phyloP scores from a whole-genome alignment of 1,284 basidiomycete genomes.

The Coriolopsis trogii region DNA sequence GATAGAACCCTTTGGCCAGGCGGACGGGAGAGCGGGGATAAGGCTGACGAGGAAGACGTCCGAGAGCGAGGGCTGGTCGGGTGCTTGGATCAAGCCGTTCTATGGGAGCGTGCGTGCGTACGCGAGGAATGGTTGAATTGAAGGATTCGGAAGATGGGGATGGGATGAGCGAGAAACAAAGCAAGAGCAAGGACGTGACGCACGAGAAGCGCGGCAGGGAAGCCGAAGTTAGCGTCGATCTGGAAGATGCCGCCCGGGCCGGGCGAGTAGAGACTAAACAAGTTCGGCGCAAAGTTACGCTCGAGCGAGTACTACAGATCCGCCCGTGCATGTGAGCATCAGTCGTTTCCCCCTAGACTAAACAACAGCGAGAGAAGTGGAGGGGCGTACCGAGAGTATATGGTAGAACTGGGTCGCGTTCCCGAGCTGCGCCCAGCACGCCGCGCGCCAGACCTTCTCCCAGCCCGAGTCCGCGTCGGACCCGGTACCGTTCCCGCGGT shows the following conservation, averaged over 20 bases:
- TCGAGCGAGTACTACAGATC: constrained; percentile 55
- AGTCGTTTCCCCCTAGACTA: too few species aligned
- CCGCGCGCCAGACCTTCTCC: constrained; percentile 80
- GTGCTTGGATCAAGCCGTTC: constrained; percentile 72
- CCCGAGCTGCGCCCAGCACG: constrained; percentile 72
- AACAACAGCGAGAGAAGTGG: too few species aligned
- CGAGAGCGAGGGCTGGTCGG: constrained; percentile 55
- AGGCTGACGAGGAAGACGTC: constrained; percentile 58
- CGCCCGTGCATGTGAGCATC: too few species aligned
- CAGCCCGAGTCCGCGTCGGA: constrained; percentile 75
- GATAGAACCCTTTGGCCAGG: constrained; percentile 64
- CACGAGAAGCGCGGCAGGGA: constrained; percentile 67
- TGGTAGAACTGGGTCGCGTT: constrained; percentile 65
- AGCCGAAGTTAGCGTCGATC: constrained; percentile 77
- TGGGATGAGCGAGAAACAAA: not conserved
- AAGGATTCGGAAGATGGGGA: not conserved
- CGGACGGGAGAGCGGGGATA: constrained; percentile 63
- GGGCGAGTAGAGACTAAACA: constrained; percentile 63
- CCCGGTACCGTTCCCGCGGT: constrained; percentile 72
- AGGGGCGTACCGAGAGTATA: constrained; percentile 61
- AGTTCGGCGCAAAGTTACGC: constrained; percentile 63
- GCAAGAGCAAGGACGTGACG: constrained; percentile 20
- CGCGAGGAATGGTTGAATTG: too few species aligned
- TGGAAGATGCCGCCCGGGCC: constrained; percentile 63
- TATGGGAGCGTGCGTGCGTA: too few species aligned